Conservation (phyloP, 441 rosid genomes). For the Viola pubescens region DNA sequence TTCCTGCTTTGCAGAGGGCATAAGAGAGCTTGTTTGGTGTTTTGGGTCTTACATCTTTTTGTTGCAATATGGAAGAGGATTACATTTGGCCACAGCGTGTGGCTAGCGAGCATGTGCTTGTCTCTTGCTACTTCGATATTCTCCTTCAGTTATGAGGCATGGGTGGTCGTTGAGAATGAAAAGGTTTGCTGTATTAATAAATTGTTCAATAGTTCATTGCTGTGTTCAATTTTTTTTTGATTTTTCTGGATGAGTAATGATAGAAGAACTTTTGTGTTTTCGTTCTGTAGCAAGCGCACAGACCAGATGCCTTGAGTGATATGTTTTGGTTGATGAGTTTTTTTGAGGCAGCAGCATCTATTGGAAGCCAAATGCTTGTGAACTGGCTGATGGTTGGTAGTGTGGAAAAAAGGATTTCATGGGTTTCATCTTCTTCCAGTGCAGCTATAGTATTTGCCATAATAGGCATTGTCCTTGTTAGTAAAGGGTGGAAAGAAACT, state of each 20-base stretch:
- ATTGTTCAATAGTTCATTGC: too few species aligned
- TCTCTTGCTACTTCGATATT: slow-evolving; percentile 64
- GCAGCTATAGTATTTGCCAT: slow-evolving; percentile 43
- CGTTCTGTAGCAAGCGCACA: slow-evolving; percentile 63
- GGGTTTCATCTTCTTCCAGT: slow-evolving; percentile 40
- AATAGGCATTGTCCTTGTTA: slow-evolving; percentile 37
- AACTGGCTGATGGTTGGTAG: slow-evolving; percentile 54
- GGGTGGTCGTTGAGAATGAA: slow-evolving; percentile 74
- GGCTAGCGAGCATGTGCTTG: slow-evolving; percentile 53
- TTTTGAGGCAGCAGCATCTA: slow-evolving; percentile 63
- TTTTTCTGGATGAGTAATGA: too few species aligned
- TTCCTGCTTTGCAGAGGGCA: slow-evolving; percentile 50
- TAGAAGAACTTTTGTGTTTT: slow-evolving; percentile 1
- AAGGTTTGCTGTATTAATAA: slow-evolving; percentile 37
- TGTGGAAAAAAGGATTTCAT: slow-evolving; percentile 36
- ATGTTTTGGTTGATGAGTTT: slow-evolving; percentile 89
- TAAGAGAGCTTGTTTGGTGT: slow-evolving; percentile 62
- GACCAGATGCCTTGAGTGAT: slow-evolving; percentile 63
- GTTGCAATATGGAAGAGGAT: slow-evolving; percentile 71
- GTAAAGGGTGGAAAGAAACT: slow-evolving; percentile 48
- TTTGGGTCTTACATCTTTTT: slow-evolving; percentile 58
- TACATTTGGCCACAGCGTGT: slow-evolving; percentile 40
- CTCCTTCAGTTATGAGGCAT: slow-evolving; percentile 77
- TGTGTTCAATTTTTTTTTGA: too few species aligned
- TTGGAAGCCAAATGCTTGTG: slow-evolving; percentile 68